A percentile compares a stretch with the other conserved stretches of the same genome.
phyloP scores from a whole-genome alignment of 2,329 filamentous ascomycete species.

The Phaeoacremonium minimum region DNA sequence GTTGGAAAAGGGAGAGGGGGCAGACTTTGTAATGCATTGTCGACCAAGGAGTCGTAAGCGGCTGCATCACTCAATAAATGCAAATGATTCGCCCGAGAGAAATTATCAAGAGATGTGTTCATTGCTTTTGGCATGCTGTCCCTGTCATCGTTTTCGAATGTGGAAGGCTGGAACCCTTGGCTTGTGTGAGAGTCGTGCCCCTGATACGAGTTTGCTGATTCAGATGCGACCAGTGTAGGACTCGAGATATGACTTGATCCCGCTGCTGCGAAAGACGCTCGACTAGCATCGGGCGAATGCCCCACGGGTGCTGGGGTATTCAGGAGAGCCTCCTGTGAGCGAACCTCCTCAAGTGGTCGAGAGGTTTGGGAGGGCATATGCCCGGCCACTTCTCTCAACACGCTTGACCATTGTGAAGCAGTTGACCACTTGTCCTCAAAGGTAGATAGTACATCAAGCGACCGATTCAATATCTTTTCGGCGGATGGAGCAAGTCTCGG shows the following conservation, averaged over 20 bases:
- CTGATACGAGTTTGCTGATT: background rate
- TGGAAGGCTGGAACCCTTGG: background rate
- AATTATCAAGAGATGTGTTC: background rate
- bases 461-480: background rate
- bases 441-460: background rate
- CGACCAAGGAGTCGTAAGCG: background rate
- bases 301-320: background rate
- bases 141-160: too few species aligned
- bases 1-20: too few species aligned
- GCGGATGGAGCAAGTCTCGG: conserved; percentile 12
- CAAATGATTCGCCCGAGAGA: background rate
- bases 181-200: background rate
- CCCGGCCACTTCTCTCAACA: background rate
- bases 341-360: background rate
- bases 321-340: background rate
- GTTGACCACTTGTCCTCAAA: background rate
- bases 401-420: background rate
- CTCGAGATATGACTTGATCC: too few species aligned
- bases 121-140: background rate
- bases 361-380: background rate
- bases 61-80: background rate
- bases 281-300: background rate
- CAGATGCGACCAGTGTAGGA: background rate
- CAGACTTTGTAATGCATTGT: too few species aligned
- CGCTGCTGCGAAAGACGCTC: background rate